Percentiles rank a stretch among this genome's conserved stretches.
Evolutionary conservation across 148 eudicot species (phyloP).

Genomic region (Rhododendron williamsianum): DNA sequence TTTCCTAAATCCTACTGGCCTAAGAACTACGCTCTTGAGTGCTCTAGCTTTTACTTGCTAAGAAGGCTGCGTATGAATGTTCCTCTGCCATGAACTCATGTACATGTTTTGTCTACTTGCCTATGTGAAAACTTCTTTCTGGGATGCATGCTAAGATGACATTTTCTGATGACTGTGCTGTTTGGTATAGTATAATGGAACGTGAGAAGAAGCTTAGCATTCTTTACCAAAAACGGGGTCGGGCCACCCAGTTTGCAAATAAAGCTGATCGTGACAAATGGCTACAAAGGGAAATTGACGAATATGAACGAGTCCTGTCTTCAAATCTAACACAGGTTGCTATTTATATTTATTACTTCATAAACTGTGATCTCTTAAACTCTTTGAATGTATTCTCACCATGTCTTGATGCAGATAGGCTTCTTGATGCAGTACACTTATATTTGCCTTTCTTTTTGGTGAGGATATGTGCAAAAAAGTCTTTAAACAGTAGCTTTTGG

Average conservation of each 20-base stretch:
- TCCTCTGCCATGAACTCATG: neutral
- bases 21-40: neutral
- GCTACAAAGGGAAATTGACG: conserved; percentile 82
- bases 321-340: conserved; percentile 68
- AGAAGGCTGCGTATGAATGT: neutral
- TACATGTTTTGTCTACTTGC: neutral
- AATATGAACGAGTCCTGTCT: conserved; percentile 61
- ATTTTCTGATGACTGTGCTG: conserved; percentile 12
- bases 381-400: neutral
- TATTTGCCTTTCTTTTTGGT: neutral
- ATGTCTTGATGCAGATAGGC: conserved; percentile 1
- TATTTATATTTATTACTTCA: neutral
- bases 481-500: neutral
- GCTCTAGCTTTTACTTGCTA: conserved; percentile 6
- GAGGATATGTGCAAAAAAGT: neutral
- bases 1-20: neutral
- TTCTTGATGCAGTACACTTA: neutral
- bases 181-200: conserved; percentile 67
- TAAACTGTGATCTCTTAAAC: neutral
- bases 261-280: conserved; percentile 92
- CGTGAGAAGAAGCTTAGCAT: conserved; percentile 94
- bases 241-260: conserved; percentile 86
- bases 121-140: neutral
- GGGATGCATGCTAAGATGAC: conserved; percentile 3
- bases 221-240: conserved; percentile 96